Evolutionary conservation across 176 grass and related monocot genomes (phyloP), one percentile per base, ranked within the genome.

Genomic region (Phyllostachys edulis): DNA sequence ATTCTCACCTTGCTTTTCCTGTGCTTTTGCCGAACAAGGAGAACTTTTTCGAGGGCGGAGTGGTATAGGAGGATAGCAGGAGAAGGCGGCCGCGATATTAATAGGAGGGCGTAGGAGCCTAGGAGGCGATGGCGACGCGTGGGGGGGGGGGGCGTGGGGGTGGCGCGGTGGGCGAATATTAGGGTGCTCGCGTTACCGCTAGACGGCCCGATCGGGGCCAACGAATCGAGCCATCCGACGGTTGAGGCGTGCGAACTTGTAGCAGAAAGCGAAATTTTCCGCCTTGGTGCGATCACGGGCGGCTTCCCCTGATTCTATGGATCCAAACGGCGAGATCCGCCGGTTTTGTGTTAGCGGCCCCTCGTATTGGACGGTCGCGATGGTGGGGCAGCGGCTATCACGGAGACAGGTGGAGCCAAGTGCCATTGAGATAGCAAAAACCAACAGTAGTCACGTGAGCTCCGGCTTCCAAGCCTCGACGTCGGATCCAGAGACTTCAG

Each of bases 331-430:
- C 24, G 45, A 23, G 44, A 71, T 85, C 45, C 64, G 54, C 27
- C 16, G 1, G 63, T 77, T 77, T 85, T 76, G 0, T 76, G 38
- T 45, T 7, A 7, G 26, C 0, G 46, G 82, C 27, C 39, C 72
- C 66, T 41, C 14, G 88, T 78, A 82, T 86, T 56, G 47, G 65
- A 86, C 83, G 71, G 77, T 7, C 44, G 7, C 0, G 71, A 89
- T 85, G 62, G 49, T 51, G 70, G 38, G 17, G 36, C 45, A 39
- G 44, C 71, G 42, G 63, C 54, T 44, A 17, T 15, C 20, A 4
- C 37, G 4, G 77, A 15, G 52, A 40, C 14, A 0, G 46, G 40
- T 62, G 20, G 41, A 38, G 26, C 21, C 13, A 63, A 0, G 17
- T 3, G 13, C n/a, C 29, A 14, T 61, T 4, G 32, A 29, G 18